Evolutionary conservation across 768 basidiomycete genomes (phyloP).

Genomic region (Cystofilobasidium ferigula): DNA sequence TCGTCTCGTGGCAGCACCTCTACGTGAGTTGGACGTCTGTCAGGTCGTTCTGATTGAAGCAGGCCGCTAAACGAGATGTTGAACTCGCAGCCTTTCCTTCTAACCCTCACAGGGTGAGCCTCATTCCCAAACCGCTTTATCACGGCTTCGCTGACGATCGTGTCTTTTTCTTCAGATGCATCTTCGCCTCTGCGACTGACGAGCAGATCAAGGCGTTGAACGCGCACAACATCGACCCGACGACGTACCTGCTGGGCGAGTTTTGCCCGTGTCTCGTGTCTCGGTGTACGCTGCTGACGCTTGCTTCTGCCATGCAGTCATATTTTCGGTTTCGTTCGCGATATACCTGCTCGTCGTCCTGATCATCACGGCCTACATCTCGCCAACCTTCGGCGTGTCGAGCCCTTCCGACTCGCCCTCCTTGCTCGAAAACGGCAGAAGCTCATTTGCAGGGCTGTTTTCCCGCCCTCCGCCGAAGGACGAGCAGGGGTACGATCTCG

Average conservation of each 20-base stretch:
- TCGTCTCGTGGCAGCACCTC: constrained; percentile 19
- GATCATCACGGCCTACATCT: constrained; percentile 55
- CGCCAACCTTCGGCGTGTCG: constrained; percentile 11
- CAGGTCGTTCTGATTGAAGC: neutral
- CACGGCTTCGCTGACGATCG: neutral
- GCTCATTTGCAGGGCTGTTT: neutral
- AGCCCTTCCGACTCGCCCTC: neutral
- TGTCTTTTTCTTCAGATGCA: constrained; percentile 42
- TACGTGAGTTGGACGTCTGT: neutral
- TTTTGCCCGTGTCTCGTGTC: neutral
- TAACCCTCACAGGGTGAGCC: constrained; percentile 11
- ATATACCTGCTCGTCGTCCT: constrained; percentile 62
- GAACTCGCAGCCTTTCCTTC: constrained; percentile 6
- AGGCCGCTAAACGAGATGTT: neutral
- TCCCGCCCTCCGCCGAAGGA: neutral
- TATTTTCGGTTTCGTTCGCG: constrained; percentile 57
- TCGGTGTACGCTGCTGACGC: neutral
- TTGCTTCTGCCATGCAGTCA: neutral
- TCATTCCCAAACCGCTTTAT: neutral
- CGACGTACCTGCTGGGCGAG: constrained; percentile 24
- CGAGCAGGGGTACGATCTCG: neutral
- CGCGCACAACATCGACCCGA: constrained; percentile 35
- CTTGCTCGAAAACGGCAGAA: neutral
- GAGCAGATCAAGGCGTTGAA: constrained; percentile 69
- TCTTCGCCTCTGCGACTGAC: constrained; percentile 90